Evolutionary conservation across 768 basidiomycete genomes (phyloP), one percentile per base, ranked within the genome.

Genomic region (Tulasnella sp.): DNA sequence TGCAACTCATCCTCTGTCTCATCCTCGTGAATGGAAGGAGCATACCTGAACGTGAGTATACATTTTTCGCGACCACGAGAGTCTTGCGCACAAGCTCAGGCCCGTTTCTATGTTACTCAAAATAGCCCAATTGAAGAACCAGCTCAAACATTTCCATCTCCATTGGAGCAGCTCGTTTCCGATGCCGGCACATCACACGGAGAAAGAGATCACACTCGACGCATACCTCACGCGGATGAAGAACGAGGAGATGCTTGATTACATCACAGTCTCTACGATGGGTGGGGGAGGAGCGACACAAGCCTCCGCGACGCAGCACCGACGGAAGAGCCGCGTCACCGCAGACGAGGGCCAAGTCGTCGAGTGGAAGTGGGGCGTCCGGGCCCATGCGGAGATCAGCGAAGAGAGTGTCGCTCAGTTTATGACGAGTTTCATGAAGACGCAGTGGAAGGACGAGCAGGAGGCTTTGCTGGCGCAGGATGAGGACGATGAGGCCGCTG

Each of bases 361-460:
- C 61, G 87, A 91, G 66, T 91, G 88, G 90, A 78, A 81, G 17
- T 97, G 92, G 92, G 92, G 92, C 2, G 73, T 77, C 25, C 77
- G 88, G 27, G 83, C 91, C 1, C 78, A 84, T 41, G 80, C 80
- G 30, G 93, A 97, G 70, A 80, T 96, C 3, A 85, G 88, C 1
- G 93, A 97, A 70, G 71, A 76, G 60, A 82, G 75, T 11, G 73
- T 92, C 8, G 87, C 82, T 1, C 72, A 71, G 56, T 94, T 94
- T 65, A 75, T 94, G 1, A 82, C 82, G 1, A 82, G 87, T 65
- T 87, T 92, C 65, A 89, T 91, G 85, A 76, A 57, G n/a, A 61
- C 53, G 17, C 30, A 38, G 22, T 62, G 62, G 46, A n/a, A 29
- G 45, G 38, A 60, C 4, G 49, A 53, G 21, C 22, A 52, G n/a